A percentile compares a stretch with the other conserved stretches of the same genome.
Conservation (phyloP, 1,284 basidiomycete genomes). For the Microbotryum violaceum region DNA sequence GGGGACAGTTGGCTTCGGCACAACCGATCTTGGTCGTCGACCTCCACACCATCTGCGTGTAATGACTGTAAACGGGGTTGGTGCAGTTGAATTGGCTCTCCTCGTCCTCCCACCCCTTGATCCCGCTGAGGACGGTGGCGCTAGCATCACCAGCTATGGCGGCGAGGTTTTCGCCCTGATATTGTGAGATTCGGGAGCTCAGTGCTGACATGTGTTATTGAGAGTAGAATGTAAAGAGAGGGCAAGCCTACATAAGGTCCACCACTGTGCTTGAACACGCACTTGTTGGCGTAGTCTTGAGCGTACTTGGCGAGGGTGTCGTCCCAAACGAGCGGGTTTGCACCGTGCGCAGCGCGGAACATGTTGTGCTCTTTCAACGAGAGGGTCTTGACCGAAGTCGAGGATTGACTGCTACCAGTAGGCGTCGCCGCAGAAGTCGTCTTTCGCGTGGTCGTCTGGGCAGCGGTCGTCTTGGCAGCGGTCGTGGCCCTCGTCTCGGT, state of each 20-base stretch:
- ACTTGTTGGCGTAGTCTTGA: conserved; percentile 14
- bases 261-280: conserved; percentile 23
- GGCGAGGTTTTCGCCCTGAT: conserved; percentile 28
- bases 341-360: conserved; percentile 20
- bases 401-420: background rate
- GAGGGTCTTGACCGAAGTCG: background rate
- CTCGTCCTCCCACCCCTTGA: conserved; percentile 22
- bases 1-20: conserved; percentile 7
- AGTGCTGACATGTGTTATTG: too few species aligned
- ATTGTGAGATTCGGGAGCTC: too few species aligned
- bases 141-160: background rate
- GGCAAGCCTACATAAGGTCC: conserved; percentile 7
- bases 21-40: conserved; percentile 21
- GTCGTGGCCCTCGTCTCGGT: background rate
- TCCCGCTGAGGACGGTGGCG: conserved; percentile 1
- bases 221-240: too few species aligned
- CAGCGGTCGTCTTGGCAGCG: background rate
- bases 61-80: conserved; percentile 21
- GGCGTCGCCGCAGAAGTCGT: background rate
- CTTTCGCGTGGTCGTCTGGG: background rate
- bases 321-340: conserved; percentile 13
- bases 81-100: conserved; percentile 11
- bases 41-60: conserved; percentile 26
- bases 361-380: conserved; percentile 25
- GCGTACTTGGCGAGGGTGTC: conserved; percentile 14